Percentiles rank a stretch among this genome's conserved stretches.
phyloP scores from a whole-genome alignment of 2,329 filamentous ascomycete genomes.

The Monosporascus ibericus region DNA sequence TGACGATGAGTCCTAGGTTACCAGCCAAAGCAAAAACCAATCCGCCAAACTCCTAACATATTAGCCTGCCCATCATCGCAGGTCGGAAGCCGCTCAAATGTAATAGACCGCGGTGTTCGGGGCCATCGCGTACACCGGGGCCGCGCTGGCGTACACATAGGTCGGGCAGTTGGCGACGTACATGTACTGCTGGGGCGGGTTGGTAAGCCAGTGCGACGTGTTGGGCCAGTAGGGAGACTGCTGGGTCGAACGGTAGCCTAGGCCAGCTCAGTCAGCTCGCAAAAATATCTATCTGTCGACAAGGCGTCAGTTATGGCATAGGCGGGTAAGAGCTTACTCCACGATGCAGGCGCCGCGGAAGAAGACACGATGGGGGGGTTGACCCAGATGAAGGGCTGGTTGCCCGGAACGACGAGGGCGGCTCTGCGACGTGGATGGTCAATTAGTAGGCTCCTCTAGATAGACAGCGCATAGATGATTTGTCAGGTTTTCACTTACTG shows the following conservation, averaged over 20 bases:
- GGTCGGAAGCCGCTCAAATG: no score
- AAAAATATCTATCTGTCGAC: no score
- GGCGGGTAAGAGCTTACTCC: constrained; percentile 6
- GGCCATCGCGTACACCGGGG: background rate
- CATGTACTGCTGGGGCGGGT: background rate
- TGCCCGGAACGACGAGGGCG: background rate
- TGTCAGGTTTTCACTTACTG: background rate
- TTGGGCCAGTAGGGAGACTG: background rate
- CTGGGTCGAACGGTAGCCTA: background rate
- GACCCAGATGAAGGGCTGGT: constrained; percentile 10
- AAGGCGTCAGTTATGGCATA: no score
- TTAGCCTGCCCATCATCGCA: no score
- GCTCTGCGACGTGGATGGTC: background rate
- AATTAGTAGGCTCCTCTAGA: background rate
- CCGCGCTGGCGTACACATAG: background rate
- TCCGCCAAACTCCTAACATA: no score
- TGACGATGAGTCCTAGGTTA: no score
- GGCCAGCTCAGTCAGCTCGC: background rate
- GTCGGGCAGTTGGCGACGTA: background rate
- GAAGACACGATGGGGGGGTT: constrained; percentile 12
- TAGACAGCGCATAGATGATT: no score
- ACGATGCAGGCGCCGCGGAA: constrained; percentile 7
- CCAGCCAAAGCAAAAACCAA: no score
- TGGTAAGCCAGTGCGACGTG: background rate
- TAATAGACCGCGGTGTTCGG: no score